phyloP scores from a whole-genome alignment of 2,329 filamentous ascomycete species.

The Colletotrichum musicola region DNA sequence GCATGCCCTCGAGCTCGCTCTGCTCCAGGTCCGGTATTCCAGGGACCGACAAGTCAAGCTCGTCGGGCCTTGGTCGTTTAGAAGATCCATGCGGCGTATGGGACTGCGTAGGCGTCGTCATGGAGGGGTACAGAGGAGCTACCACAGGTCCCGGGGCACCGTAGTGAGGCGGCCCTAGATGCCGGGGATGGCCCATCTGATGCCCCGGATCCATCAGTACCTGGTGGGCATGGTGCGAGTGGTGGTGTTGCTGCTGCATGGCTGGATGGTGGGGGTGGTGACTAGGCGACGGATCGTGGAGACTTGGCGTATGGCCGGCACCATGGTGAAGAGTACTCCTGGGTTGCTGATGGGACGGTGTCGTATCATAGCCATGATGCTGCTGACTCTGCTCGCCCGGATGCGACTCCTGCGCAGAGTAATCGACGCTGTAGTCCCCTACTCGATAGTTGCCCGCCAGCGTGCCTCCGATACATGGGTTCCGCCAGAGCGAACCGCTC shows the following conservation, averaged over 20 bases:
- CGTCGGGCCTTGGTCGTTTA: conserved; percentile 70
- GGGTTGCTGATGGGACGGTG: conserved; percentile 53
- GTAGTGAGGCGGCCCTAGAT: conserved; percentile 67
- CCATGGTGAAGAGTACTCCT: conserved; percentile 63
- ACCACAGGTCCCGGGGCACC: conserved; percentile 62
- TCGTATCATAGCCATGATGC: conserved; percentile 70
- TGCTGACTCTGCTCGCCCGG: conserved; percentile 74
- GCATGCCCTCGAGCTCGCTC: conserved; percentile 67
- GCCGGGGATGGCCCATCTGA: conserved; percentile 64
- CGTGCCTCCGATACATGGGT: conserved; percentile 79
- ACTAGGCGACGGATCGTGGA: conserved; percentile 59
- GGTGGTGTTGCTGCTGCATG: conserved; percentile 61
- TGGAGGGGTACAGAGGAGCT: conserved; percentile 64
- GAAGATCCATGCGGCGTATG: conserved; percentile 47
- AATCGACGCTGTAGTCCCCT: conserved; percentile 81
- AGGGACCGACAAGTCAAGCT: conserved; percentile 67
- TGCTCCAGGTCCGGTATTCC: conserved; percentile 67
- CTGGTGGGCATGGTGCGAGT: conserved; percentile 63
- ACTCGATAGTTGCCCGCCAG: conserved; percentile 81
- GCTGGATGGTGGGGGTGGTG: conserved; percentile 56
- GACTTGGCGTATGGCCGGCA: conserved; percentile 54
- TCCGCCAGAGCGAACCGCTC: conserved; percentile 82
- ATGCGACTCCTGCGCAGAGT: conserved; percentile 76
- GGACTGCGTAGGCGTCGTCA: conserved; percentile 55
- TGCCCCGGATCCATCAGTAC: conserved; percentile 66